A percentile compares a stretch with the other conserved stretches of the same genome.
phyloP scores from a whole-genome alignment of 140 eudicot genomes.

The Senecio squalidus region DNA sequence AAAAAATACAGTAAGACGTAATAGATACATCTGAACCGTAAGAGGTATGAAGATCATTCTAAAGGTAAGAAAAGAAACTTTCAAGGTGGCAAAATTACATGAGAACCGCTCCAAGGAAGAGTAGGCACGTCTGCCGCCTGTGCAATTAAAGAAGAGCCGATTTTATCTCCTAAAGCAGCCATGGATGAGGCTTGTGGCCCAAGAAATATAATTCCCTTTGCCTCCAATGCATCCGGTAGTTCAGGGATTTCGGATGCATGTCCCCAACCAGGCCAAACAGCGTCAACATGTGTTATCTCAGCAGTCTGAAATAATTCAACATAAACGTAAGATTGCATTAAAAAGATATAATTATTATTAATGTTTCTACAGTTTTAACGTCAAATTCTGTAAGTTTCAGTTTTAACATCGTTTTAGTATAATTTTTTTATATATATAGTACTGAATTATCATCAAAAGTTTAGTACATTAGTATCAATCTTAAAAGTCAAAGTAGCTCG shows the following conservation, averaged over 20 bases:
- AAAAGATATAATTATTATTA: background rate
- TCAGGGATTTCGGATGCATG: constrained; percentile 98
- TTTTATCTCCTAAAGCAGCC: constrained; percentile 96
- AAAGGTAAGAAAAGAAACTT: too few relatives aligned
- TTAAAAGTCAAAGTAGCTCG: background rate
- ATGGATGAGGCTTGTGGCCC: constrained; percentile 89
- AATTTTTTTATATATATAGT: background rate
- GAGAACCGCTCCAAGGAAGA: constrained; percentile 98
- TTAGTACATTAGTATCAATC: constrained; percentile 1
- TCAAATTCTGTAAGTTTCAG: background rate
- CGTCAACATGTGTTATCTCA: constrained; percentile 89
- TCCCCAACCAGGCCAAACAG: constrained; percentile 99
- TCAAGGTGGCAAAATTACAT: constrained; percentile 65
- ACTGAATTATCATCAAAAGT: background rate
- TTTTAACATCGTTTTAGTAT: background rate
- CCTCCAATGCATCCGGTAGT: constrained; percentile 80
- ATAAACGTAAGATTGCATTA: constrained; percentile 4
- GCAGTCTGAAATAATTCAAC: constrained; percentile 50
- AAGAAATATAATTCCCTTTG: constrained; percentile 82
- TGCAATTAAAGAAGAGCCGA: constrained; percentile 92
- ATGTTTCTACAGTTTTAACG: background rate
- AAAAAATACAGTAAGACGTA: too few relatives aligned
- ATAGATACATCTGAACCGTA: too few relatives aligned
- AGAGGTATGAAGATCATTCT: too few relatives aligned
- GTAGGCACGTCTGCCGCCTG: constrained; percentile 96